Conservation (phyloP, 192 early-diverging fungal genomes). For the Gryganskiella cystojenkinii region DNA sequence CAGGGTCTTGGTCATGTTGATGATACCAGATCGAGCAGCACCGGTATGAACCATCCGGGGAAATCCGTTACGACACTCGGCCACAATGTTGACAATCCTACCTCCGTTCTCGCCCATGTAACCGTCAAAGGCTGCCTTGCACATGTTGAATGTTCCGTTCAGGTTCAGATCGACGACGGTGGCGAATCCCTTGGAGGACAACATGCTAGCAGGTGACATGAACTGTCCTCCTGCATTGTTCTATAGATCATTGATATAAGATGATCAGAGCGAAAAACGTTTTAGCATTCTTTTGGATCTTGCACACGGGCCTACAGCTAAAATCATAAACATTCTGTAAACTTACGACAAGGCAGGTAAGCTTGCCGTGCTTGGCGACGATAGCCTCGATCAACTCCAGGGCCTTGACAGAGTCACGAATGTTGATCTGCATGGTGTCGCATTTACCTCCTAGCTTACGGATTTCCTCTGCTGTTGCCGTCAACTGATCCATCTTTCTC, state of each 20-base stretch:
- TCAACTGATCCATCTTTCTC: constrained; percentile 51
- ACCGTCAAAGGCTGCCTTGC: constrained; percentile 56
- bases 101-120: constrained; percentile 56
- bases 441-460: constrained; percentile 46
- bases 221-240: constrained; percentile 54
- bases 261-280: not conserved
- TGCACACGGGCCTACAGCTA: not conserved
- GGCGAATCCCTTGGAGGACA: constrained; percentile 45
- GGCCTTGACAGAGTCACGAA: constrained; percentile 41
- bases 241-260: not conserved
- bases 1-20: constrained; percentile 64
- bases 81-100: constrained; percentile 60
- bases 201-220: constrained; percentile 47
- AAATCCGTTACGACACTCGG: constrained; percentile 58
- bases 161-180: constrained; percentile 64
- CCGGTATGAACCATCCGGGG: constrained; percentile 58
- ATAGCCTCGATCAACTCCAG: constrained; percentile 40
- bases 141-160: constrained; percentile 63
- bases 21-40: constrained; percentile 63
- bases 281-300: not conserved
- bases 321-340: not conserved
- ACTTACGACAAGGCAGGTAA: constrained; percentile 43
- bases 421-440: constrained; percentile 50
- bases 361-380: constrained; percentile 49
- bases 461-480: constrained; percentile 48